Evolutionary conservation across 2,329 filamentous ascomycete genomes (phyloP), one percentile per base, ranked within the genome.

Genomic region (Fusarium solani-melongenae): DNA sequence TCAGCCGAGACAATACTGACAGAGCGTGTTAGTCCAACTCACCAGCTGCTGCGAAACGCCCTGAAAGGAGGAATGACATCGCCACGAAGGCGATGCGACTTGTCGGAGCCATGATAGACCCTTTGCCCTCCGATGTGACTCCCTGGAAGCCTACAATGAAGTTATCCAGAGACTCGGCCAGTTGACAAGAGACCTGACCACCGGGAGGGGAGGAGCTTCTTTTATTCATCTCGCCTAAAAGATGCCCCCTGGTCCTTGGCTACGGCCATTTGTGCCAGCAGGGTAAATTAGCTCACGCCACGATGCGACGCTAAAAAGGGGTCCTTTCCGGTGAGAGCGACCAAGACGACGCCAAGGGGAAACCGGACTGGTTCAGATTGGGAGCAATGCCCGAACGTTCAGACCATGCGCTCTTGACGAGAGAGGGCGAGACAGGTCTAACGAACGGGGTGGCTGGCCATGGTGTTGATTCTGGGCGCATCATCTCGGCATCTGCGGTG

Each of bases 181-280:
- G 46, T 51, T 51, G 46, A 51, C 46, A 29, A 51, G 24, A 51
- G 24, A 51, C 46, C 17, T n/a, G 56, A 36, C 36, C 29, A 41
- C 31, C 53, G 44, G 41, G 51, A 46, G 55, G 33, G 44, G 46
- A 53, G 33, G 51, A 24, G 31, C 39, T 59, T 62, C 53, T 77
- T 77, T 77, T 77, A 77, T 76, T 76, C 76, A 77, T 77, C 63
- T 74, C 73, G 72, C 72, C 27, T 72, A 66, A 24, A 31, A 53
- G 41, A 33, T 39, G 39, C 61, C 71, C 51, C 71, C 71, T 64
- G 66, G 51, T 60, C 62, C 39, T 24, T 36, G 59, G 44, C 55
- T 57, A 44, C 15, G 62, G 61, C 64, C 71, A 61, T 51, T 68
- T 77, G 51, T 44, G 68, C 15, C n/a, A 65, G 51, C 55, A 27